Percentiles rank a stretch among this genome's conserved stretches.
These are phyloP conservation scores for Wickerhamomyces chambardii DNA, from an alignment of 805 yeast genomes.

Conservation along the genomic window DNA sequence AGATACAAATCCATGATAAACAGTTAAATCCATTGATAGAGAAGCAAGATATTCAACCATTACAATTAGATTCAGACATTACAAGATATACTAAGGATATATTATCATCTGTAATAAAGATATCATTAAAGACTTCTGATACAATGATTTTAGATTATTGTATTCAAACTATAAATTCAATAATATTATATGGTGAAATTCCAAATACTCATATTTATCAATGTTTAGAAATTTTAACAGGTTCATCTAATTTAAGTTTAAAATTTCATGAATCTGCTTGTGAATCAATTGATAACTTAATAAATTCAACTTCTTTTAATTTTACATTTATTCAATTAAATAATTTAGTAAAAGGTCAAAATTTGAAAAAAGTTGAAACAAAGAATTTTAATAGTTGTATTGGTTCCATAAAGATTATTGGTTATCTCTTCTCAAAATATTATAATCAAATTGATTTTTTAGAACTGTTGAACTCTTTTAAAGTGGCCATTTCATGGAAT, in stretches of 20 bases:
- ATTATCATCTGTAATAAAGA: constrained; percentile 23
- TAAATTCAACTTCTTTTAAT: constrained; percentile 7
- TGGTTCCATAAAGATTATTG: constrained; percentile 31
- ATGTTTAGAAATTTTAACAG: constrained; percentile 36
- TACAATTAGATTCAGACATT: neutral
- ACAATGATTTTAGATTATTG: constrained; percentile 25
- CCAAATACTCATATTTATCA: constrained; percentile 30
- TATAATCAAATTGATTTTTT: constrained; percentile 19
- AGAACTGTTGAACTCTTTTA: constrained; percentile 24
- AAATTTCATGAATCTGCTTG: constrained; percentile 25
- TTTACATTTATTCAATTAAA: constrained; percentile 6
- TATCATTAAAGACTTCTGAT: constrained; percentile 32
- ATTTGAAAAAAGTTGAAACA: constrained; percentile 6
- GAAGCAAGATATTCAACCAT: no score
- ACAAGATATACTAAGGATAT: constrained; percentile 26
- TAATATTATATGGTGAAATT: constrained; percentile 35
- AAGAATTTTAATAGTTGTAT: constrained; percentile 22
- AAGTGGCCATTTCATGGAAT: constrained; percentile 23
- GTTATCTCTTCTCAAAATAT: constrained; percentile 17
- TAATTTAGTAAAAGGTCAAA: constrained; percentile 9
- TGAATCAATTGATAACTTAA: constrained; percentile 28
- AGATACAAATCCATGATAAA: no score
- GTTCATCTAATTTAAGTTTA: constrained; percentile 27
- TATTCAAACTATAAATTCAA: constrained; percentile 31
- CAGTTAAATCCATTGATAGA: no score